A percentile compares a stretch with the other conserved stretches of the same genome.
phyloP scores from a whole-genome alignment of 2,329 filamentous ascomycete species.

The Phoma herbarum region DNA sequence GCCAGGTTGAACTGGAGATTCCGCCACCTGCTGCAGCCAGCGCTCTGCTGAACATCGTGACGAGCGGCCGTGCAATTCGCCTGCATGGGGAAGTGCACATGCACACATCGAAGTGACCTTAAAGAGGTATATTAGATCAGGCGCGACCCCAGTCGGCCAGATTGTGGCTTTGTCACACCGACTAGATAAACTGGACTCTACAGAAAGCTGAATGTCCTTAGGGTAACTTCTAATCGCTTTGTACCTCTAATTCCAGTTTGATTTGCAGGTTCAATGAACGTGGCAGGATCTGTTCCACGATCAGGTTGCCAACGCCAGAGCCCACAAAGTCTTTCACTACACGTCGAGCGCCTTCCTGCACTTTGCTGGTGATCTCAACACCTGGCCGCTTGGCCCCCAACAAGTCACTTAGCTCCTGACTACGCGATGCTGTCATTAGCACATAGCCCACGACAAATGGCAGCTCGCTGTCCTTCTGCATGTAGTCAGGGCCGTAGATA shows the following conservation, averaged over 20 bases:
- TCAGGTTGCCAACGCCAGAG: slow-evolving; percentile 2
- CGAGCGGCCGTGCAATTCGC: too few relatives aligned
- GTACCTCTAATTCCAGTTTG: background rate
- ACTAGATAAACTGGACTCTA: too few relatives aligned
- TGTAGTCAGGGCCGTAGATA: slow-evolving; percentile 49
- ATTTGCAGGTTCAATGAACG: background rate
- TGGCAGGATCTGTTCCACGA: slow-evolving; percentile 6
- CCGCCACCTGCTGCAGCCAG: slow-evolving; percentile 6
- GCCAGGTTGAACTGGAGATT: background rate
- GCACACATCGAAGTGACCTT: too few relatives aligned
- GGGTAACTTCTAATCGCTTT: too few relatives aligned
- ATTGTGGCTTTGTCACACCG: too few relatives aligned
- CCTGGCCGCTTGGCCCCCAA: slow-evolving; percentile 3
- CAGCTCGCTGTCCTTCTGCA: slow-evolving; percentile 53
- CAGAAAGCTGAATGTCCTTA: too few relatives aligned
- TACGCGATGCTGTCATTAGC: slow-evolving; percentile 43
- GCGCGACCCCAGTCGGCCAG: too few relatives aligned
- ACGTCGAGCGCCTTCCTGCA: slow-evolving; percentile 2
- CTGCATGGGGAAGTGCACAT: too few relatives aligned
- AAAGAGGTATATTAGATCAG: too few relatives aligned
- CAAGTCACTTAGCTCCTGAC: slow-evolving; percentile 6
- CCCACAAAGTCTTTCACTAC: background rate
- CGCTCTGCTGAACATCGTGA: too few relatives aligned
- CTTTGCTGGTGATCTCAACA: slow-evolving; percentile 9
- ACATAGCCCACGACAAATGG: slow-evolving; percentile 55